Evolutionary conservation across 768 basidiomycete species (phyloP).

Genomic region (Russula abietina): DNA sequence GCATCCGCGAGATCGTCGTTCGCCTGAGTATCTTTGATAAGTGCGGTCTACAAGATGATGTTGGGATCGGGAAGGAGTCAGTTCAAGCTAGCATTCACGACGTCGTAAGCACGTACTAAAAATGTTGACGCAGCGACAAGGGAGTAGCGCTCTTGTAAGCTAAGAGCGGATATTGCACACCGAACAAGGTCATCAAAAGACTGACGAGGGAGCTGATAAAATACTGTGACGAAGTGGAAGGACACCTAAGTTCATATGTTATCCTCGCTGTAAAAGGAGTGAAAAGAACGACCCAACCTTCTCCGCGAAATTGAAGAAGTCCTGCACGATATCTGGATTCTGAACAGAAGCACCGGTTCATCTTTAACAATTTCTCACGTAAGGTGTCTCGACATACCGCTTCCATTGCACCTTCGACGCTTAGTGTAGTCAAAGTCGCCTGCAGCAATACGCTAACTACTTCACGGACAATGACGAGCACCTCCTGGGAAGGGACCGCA

Average conservation of each 20-base stretch:
- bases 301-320: conserved; percentile 81
- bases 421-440: conserved; percentile 47
- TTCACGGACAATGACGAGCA: conserved; percentile 48
- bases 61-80: neutral
- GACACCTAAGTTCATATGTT: conserved; percentile 34
- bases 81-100: neutral
- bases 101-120: conserved; percentile 49
- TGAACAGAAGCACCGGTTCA: conserved; percentile 29
- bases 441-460: conserved; percentile 55
- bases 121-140: conserved; percentile 78
- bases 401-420: conserved; percentile 61
- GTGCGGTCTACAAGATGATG: conserved; percentile 42
- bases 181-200: conserved; percentile 63
- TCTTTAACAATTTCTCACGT: neutral
- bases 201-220: conserved; percentile 59
- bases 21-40: conserved; percentile 61
- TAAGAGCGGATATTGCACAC: conserved; percentile 59
- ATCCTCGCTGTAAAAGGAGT: neutral
- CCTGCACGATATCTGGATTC: conserved; percentile 91
- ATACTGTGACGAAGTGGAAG: conserved; percentile 52
- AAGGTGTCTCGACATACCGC: conserved; percentile 40
- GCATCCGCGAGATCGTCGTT: conserved; percentile 55
- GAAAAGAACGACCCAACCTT: conserved; percentile 41
- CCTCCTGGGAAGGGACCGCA: conserved; percentile 47
- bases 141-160: conserved; percentile 79